Evolutionary conservation across 2,329 filamentous ascomycete species (phyloP), one percentile per base, ranked within the genome.

Genomic region (Nemania serpens): DNA sequence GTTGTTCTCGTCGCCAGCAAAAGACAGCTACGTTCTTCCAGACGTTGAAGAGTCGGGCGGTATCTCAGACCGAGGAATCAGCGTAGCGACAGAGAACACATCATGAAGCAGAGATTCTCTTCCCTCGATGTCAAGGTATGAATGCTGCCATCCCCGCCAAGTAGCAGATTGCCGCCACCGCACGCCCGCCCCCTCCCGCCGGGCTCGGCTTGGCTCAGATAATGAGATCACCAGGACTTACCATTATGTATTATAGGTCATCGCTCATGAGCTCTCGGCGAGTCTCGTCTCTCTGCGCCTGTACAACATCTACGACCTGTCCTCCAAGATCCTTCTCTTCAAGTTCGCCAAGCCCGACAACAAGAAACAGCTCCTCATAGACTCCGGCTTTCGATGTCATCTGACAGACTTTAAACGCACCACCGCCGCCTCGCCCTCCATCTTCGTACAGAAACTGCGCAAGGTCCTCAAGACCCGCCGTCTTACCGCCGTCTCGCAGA

Each of bases 301-400:
- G 52, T 87, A 91, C 64, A 99, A 99, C 74, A 89, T 97, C 75
- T 98, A 99, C 79, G 95, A 99, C 75, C 86, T 99, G 61, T 96
- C 92, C 64, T 93, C 93, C 66, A 93, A 94, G 73, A 97, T 98
- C 72, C 91, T 98, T 73, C 88, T 98, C 25, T 85, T 99, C 76
- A 98, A 97, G 74, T 95, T 99, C 73, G 88, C 93, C 57, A 96
- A 95, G 75, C 92, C 94, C 45, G 89, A 94, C 72, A 85, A 89
- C 68, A 93, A 93, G 76, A 89, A 95, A 74, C 94, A 98, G 75
- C 83, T 99, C 29, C 82, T 99, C 53, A 87, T 99, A 70, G 95
- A 99, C 75, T 95, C 91, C 1, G 95, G 95, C 33, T 99, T 99
- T 76, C 92, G 95, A 73, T 96, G 92, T 76, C 95, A 99, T 74